Conservation (phyloP, 1,139 yeast genomes). For the Diutina ranongensis region DNA sequence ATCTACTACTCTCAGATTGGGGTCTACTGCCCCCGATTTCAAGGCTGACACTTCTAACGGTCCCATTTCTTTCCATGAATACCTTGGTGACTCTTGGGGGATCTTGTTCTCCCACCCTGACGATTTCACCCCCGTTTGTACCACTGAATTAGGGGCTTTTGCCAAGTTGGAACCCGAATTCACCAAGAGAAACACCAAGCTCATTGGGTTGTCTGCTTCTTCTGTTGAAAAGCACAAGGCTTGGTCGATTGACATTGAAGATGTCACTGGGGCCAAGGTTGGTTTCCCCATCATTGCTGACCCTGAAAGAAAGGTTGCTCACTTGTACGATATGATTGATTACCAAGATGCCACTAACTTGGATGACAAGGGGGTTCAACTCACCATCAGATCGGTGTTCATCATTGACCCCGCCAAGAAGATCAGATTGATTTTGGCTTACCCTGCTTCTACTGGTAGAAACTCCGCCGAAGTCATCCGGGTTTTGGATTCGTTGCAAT, state of each 20-base stretch:
- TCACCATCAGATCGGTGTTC: slow-evolving; percentile 74
- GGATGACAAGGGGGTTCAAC: slow-evolving; percentile 45
- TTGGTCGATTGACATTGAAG: slow-evolving; percentile 80
- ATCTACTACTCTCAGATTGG: slow-evolving; percentile 27
- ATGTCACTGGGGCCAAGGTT: slow-evolving; percentile 54
- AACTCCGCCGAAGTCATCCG: slow-evolving; percentile 81
- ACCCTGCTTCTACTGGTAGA: slow-evolving; percentile 83
- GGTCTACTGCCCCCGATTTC: slow-evolving; percentile 75
- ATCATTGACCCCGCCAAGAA: slow-evolving; percentile 72
- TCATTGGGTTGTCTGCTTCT: slow-evolving; percentile 14
- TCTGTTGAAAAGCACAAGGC: slow-evolving; percentile 43
- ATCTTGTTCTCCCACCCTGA: slow-evolving; percentile 80
- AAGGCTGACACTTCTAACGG: slow-evolving; percentile 65
- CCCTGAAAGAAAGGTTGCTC: slow-evolving; percentile 56
- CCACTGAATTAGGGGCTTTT: slow-evolving; percentile 83
- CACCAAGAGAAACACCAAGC: slow-evolving; percentile 61
- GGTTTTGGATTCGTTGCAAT: slow-evolving; percentile 70
- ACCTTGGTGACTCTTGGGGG: slow-evolving; percentile 65
- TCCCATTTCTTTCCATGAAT: slow-evolving; percentile 64
- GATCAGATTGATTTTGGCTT: slow-evolving; percentile 59
- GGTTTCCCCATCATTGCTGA: slow-evolving; percentile 77
- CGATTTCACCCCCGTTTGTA: slow-evolving; percentile 83
- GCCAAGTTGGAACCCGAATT: slow-evolving; percentile 78
- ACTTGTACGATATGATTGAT: slow-evolving; percentile 69
- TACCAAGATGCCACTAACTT: slow-evolving; percentile 50